Evolutionary conservation across 1,284 basidiomycete species (phyloP).

Genomic region (Moesziomyces globuligerus): DNA sequence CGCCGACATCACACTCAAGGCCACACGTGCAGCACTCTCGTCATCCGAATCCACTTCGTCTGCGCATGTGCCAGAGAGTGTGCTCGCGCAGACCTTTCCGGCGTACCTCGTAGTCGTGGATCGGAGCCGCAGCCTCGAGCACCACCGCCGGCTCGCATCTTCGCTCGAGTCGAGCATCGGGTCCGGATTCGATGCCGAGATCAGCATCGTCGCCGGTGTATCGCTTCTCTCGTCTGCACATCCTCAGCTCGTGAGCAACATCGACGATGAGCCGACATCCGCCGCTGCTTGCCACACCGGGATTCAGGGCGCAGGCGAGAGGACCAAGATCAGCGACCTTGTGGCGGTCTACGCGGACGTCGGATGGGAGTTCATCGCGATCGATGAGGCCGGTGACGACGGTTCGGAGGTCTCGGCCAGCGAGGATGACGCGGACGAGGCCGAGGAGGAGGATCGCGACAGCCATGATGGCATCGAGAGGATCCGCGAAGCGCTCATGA

Average conservation of each 20-base stretch:
- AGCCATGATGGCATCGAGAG: conserved; percentile 52
- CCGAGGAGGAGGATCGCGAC: conserved; percentile 20
- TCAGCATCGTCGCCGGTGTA: conserved; percentile 38
- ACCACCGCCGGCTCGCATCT: conserved; percentile 17
- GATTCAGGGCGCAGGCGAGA: not conserved
- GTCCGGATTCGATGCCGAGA: conserved; percentile 30
- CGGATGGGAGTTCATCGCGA: conserved; percentile 59
- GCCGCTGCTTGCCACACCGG: not conserved
- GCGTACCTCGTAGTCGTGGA: conserved; percentile 44
- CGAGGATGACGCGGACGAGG: conserved; percentile 7
- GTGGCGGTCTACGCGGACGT: conserved; percentile 49
- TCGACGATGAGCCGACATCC: conserved; percentile 14
- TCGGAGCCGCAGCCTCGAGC: conserved; percentile 18
- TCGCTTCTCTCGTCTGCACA: conserved; percentile 11
- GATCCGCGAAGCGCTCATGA: conserved; percentile 55
- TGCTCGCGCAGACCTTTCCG: conserved; percentile 14
- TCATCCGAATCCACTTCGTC: not conserved
- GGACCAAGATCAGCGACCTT: conserved; percentile 36
- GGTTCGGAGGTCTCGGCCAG: not conserved
- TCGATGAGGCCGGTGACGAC: conserved; percentile 31
- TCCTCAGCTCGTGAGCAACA: conserved; percentile 9
- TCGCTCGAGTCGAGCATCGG: conserved; percentile 16
- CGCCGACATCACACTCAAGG: conserved; percentile 47
- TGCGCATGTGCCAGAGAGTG: no score
- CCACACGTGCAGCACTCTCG: conserved; percentile 13